These are phyloP conservation scores for Zygnema circumcarinatum DNA, from an alignment of 139 green algal species.

Conservation along the genomic window DNA sequence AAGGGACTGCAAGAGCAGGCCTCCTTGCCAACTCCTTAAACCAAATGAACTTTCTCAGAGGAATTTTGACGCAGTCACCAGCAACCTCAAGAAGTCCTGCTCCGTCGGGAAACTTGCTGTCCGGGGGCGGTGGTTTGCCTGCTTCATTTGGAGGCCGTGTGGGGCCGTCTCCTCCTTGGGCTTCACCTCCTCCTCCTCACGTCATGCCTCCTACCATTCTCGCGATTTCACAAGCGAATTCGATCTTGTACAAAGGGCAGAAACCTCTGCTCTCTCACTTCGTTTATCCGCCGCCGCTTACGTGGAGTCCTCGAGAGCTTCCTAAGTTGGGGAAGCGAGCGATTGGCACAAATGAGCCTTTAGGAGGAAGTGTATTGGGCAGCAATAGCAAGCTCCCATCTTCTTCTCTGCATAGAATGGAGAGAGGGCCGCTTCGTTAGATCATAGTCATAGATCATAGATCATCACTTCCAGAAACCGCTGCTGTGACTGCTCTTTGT, in stretches of 20 bases:
- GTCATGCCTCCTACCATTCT: slow-evolving; percentile 1
- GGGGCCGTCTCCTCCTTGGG: neutral
- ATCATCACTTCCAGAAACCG: no score
- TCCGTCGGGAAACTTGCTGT: neutral
- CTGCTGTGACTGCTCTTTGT: no score
- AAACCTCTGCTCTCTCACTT: slow-evolving; percentile 33
- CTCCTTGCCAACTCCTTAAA: neutral
- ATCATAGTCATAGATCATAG: no score
- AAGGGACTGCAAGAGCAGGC: neutral
- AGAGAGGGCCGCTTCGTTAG: neutral
- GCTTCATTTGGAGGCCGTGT: neutral
- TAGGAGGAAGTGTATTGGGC: neutral
- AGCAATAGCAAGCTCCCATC: neutral
- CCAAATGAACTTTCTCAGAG: neutral
- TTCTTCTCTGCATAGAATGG: neutral
- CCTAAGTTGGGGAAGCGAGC: slow-evolving; percentile 18
- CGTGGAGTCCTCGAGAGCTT: slow-evolving; percentile 21
- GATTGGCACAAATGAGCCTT: neutral
- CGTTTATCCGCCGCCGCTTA: slow-evolving; percentile 12
- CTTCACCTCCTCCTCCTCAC: neutral
- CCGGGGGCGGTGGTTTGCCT: neutral
- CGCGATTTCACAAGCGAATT: slow-evolving; percentile 4
- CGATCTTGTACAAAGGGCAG: neutral
- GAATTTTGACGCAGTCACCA: neutral
- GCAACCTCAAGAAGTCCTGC: neutral